Evolutionary conservation across 2,329 filamentous ascomycete species (phyloP).

Genomic region (Waltergamsia citrina): DNA sequence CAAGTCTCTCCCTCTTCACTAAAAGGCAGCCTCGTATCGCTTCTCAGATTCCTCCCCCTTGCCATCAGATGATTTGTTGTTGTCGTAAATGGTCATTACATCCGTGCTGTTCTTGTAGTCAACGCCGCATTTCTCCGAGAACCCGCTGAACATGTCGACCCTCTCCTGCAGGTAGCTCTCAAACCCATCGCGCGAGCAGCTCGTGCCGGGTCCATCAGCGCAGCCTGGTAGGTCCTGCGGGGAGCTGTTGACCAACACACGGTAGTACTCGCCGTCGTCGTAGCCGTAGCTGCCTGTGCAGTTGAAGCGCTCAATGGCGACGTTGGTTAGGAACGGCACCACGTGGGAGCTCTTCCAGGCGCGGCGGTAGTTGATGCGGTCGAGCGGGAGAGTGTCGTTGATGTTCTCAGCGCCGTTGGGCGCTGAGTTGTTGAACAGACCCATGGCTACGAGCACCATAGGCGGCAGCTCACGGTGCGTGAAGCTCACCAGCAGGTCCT

Average conservation of each 20-base stretch:
- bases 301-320: constrained; percentile 56
- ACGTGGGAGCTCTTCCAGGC: constrained; percentile 55
- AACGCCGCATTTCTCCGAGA: constrained; percentile 26
- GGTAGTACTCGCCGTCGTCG: constrained; percentile 38
- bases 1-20: too few species aligned
- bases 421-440: constrained; percentile 59
- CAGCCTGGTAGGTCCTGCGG: constrained; percentile 31
- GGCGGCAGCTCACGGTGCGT: constrained; percentile 62
- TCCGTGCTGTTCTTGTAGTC: constrained; percentile 24
- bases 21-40: too few species aligned
- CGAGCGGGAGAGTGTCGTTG: constrained; percentile 56
- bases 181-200: constrained; percentile 29
- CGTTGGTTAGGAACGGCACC: constrained; percentile 55
- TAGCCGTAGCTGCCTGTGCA: constrained; percentile 48
- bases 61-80: too few species aligned
- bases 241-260: constrained; percentile 32
- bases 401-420: constrained; percentile 37
- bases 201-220: constrained; percentile 31
- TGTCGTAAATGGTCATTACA: constrained; percentile 19
- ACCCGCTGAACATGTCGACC: constrained; percentile 26
- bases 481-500: constrained; percentile 59
- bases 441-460: constrained; percentile 56
- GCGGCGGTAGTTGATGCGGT: constrained; percentile 52
- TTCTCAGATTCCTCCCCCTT: too few species aligned
- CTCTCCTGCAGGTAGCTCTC: constrained; percentile 26